Evolutionary conservation across 164 flowering plant species (phyloP).

Genomic region (Chimonanthus praecox): DNA sequence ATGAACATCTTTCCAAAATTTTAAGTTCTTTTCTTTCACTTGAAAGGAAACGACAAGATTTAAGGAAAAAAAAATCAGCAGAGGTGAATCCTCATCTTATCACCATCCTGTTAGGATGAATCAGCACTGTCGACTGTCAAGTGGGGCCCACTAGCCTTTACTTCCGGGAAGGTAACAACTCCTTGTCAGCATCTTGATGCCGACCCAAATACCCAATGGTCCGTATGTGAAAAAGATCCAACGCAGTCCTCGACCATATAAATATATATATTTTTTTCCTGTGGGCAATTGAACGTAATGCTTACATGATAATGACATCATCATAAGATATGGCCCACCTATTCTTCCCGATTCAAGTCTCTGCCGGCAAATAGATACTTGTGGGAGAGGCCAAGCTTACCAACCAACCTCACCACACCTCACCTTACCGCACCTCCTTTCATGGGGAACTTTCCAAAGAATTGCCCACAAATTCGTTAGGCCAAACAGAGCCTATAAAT

Average conservation of each 20-base stretch:
- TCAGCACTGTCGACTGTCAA: neutral
- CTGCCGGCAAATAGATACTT: neutral
- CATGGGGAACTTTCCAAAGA: neutral
- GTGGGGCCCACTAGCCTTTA: neutral
- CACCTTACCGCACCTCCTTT: neutral
- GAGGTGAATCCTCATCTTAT: too few species aligned
- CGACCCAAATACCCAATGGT: neutral
- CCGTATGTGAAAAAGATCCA: neutral
- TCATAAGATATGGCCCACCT: neutral
- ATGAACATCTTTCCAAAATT: too few species aligned
- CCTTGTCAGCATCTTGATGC: neutral
- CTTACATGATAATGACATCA: conserved; percentile 10
- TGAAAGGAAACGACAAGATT: too few species aligned
- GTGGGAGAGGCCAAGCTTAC: neutral
- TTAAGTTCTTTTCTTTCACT: too few species aligned
- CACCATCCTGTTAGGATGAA: neutral
- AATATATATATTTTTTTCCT: too few species aligned
- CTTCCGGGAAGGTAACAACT: neutral
- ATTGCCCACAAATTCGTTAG: neutral
- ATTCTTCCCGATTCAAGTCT: too few species aligned
- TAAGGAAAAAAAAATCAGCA: too few species aligned
- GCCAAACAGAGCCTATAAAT: neutral
- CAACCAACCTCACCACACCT: neutral
- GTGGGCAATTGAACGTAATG: conserved; percentile 4
- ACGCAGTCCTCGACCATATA: neutral